A percentile compares a stretch with the other conserved stretches of the same genome.
Evolutionary conservation across 768 basidiomycete genomes (phyloP).

Genomic region (Naganishia onofrii): DNA sequence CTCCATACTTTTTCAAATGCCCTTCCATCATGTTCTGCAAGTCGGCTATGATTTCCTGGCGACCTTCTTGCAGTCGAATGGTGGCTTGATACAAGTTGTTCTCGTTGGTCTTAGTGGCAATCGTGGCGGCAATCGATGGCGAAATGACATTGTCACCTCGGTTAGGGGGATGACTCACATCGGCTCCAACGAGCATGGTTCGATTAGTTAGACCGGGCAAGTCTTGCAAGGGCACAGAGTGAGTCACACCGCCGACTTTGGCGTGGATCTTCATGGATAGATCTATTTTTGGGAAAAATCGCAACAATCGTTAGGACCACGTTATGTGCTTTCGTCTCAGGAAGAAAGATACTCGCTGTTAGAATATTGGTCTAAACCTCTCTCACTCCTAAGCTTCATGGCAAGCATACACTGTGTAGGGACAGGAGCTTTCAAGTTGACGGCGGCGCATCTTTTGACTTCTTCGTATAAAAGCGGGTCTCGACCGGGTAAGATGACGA

Average conservation of each 20-base stretch:
- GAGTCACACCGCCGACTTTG: conserved; percentile 50
- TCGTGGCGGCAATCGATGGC: conserved; percentile 51
- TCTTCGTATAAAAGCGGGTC: conserved; percentile 48
- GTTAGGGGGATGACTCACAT: conserved; percentile 46
- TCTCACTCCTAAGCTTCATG: conserved; percentile 38
- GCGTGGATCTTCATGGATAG: conserved; percentile 51
- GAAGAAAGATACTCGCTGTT: too few relatives aligned
- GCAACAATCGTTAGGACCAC: too few relatives aligned
- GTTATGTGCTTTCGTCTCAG: too few relatives aligned
- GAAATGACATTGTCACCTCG: conserved; percentile 38
- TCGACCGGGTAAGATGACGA: conserved; percentile 48
- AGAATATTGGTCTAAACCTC: too few relatives aligned
- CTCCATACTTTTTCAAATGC: conserved; percentile 45
- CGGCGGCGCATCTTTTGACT: conserved; percentile 44
- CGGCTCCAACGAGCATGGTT: conserved; percentile 52
- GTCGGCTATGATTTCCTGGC: conserved; percentile 49
- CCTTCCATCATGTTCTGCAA: conserved; percentile 44
- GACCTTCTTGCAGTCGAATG: conserved; percentile 44
- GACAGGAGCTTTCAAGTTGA: conserved; percentile 42
- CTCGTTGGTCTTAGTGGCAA: conserved; percentile 46
- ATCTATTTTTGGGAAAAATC: conserved; percentile 26
- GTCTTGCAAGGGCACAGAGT: conserved; percentile 41
- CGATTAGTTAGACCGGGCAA: conserved; percentile 37
- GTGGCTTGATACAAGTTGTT: conserved; percentile 32
- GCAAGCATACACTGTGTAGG: conserved; percentile 51